Percentiles rank a stretch among this genome's conserved stretches.
phyloP scores from a whole-genome alignment of 73 alveolate genomes.

The Halteria grandinella region DNA sequence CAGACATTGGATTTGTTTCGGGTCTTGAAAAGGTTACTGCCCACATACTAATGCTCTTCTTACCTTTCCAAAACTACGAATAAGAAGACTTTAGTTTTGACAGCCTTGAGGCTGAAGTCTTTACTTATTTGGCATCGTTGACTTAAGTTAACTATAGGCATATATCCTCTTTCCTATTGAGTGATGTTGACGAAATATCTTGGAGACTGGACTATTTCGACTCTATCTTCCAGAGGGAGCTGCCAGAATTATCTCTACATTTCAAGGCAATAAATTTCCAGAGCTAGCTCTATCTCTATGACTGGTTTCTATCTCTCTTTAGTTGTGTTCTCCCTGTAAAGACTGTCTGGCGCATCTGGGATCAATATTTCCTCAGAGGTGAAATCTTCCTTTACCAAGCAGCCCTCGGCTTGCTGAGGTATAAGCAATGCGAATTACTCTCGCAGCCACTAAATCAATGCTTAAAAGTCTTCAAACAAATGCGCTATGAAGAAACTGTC shows the following conservation, averaged over 20 bases:
- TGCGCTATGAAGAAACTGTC: too few relatives aligned
- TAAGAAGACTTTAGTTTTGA: background rate
- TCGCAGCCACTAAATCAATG: too few relatives aligned
- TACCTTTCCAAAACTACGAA: background rate
- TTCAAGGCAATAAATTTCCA: background rate
- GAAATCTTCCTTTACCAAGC: slow-evolving; percentile 17
- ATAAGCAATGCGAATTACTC: background rate
- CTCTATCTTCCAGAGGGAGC: background rate
- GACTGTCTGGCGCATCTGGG: slow-evolving; percentile 18
- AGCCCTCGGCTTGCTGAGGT: slow-evolving; percentile 27
- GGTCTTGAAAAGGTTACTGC: slow-evolving; percentile 2
- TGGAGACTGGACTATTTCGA: slow-evolving; percentile 34
- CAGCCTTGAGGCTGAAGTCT: background rate
- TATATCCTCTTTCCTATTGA: background rate
- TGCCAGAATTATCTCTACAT: background rate
- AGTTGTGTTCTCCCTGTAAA: background rate
- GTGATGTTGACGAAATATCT: slow-evolving; percentile 7
- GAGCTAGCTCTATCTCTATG: slow-evolving; percentile 9
- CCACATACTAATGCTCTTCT: background rate
- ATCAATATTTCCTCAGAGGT: background rate
- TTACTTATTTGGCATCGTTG: background rate
- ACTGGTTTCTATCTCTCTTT: slow-evolving; percentile 13
- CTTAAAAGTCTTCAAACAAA: too few relatives aligned
- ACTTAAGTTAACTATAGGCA: slow-evolving; percentile 2
- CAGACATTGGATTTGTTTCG: slow-evolving; percentile 25